Base-by-base conservation (phyloP, 2,329 filamentous ascomycete genomes). In the Trichoderma citrinoviride region DNA sequence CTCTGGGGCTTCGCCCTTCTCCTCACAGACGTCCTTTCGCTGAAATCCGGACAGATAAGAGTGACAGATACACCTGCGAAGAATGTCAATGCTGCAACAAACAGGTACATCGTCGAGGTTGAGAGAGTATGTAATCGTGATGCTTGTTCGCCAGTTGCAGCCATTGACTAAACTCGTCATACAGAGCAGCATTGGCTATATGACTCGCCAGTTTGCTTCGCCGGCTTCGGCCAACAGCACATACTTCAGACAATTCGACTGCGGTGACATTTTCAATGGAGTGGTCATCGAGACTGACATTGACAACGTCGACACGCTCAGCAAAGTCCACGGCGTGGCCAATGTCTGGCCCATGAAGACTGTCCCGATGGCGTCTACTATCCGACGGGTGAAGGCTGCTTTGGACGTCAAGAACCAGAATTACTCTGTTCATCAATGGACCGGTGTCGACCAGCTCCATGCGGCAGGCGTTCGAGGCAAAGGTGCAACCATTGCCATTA, bases 401-500 rank as follows among this genome's bases (percentile, higher is more conserved):
- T 53, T 61, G 5, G 29, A 64, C 23, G n/a, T 37, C 29, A 67
- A 60, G 40, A 56, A 37, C 10, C 47, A 50, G 10, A 77, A 76
- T 50, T 77, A 77, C 55, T 74, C 74, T 2, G 69, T 75, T n/a
- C 77, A 79, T 49, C 71, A 73, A 17, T 75, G 75, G 71, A 80
- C 78, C 4, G 77, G 77, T 3, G 78, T 80, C 1, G 74, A 78
- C 23, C 74, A 70, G 58, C 72, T 79, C 2, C 78, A 80, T 46
- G 70, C 71, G 19, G 68, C 69, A n/a, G 78, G 78, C 2, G 74
- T 78, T 17, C 69, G 73, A 8, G 78, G 78, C 3, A 75, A 75
- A 49, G 77, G 77, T 1, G 75, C 72, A 15, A 78, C 72, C 40
- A 70, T 80, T 40, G 78, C 77, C 8, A 70, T 80, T 29, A 74